Evolutionary conservation across 192 early-diverging fungal genomes (phyloP).

Genomic region (Coemansia sp.): DNA sequence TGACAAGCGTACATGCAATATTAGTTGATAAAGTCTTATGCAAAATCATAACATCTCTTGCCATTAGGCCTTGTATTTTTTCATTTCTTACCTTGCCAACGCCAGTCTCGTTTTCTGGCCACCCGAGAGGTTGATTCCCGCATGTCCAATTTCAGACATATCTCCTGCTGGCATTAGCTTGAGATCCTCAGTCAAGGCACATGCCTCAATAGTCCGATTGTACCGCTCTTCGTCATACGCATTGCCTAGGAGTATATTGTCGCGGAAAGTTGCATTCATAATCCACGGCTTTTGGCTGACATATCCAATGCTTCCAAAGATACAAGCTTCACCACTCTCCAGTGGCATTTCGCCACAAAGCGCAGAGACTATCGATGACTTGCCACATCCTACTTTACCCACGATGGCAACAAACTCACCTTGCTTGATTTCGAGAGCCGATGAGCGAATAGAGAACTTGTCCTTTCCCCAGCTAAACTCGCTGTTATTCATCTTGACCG

Average conservation of each 20-base stretch:
- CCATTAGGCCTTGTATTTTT: background rate
- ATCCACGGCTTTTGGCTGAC: conserved; percentile 51
- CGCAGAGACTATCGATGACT: conserved; percentile 62
- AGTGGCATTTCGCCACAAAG: conserved; percentile 79
- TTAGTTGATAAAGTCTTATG: background rate
- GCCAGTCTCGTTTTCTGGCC: conserved; percentile 68
- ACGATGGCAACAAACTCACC: conserved; percentile 53
- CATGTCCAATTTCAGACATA: conserved; percentile 60
- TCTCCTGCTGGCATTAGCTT: conserved; percentile 35
- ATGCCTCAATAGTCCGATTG: conserved; percentile 31
- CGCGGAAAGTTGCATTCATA: conserved; percentile 45
- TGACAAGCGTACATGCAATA: background rate
- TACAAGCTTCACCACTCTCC: conserved; percentile 61
- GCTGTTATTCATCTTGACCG: conserved; percentile 15
- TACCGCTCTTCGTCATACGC: conserved; percentile 26
- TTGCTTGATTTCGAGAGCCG: conserved; percentile 12
- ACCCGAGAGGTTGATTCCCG: conserved; percentile 62
- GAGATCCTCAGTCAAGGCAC: conserved; percentile 36
- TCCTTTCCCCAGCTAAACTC: conserved; percentile 32
- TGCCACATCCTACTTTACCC: conserved; percentile 63
- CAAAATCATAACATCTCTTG: background rate
- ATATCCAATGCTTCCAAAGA: conserved; percentile 63
- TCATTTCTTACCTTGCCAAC: conserved; percentile 53
- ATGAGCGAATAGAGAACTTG: conserved; percentile 20
- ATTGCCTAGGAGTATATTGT: conserved; percentile 46